These are phyloP conservation scores for Cordyceps militaris DNA, from an alignment of 2,329 filamentous ascomycete species.

Conservation along the genomic window DNA sequence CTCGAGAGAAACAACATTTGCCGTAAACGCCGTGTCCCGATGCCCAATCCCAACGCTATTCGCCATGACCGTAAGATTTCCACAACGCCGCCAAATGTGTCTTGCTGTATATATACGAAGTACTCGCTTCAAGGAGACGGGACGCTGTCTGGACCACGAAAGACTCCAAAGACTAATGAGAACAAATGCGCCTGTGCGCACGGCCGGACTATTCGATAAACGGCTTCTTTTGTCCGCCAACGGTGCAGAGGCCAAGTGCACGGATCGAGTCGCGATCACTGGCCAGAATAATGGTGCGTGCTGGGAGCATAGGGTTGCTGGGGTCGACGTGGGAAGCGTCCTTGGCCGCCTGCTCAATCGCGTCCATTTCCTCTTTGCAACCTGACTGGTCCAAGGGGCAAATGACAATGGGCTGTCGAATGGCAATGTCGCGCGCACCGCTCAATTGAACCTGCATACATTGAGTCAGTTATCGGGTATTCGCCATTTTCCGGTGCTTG, in stretches of 20 bases:
- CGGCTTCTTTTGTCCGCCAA: constrained; percentile 58
- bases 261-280: constrained; percentile 61
- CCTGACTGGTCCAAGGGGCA: constrained; percentile 91
- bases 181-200: background rate
- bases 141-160: constrained; percentile 2
- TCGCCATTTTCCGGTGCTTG: background rate
- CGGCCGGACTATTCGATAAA: constrained; percentile 47
- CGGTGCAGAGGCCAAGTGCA: constrained; percentile 56
- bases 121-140: background rate
- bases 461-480: constrained; percentile 13
- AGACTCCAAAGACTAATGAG: background rate
- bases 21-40: constrained; percentile 7
- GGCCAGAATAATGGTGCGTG: constrained; percentile 72
- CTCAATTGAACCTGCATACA: constrained; percentile 70
- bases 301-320: constrained; percentile 86
- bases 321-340: constrained; percentile 83
- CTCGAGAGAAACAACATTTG: background rate
- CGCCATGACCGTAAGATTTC: background rate
- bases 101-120: background rate
- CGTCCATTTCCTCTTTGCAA: constrained; percentile 98
- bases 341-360: constrained; percentile 91
- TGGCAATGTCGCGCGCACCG: constrained; percentile 76
- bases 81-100: constrained; percentile 3
- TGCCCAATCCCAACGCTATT: constrained; percentile 8
- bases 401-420: constrained; percentile 90